Evolutionary conservation across 2,329 filamentous ascomycete species (phyloP).

Genomic region (Clonostachys sp.): DNA sequence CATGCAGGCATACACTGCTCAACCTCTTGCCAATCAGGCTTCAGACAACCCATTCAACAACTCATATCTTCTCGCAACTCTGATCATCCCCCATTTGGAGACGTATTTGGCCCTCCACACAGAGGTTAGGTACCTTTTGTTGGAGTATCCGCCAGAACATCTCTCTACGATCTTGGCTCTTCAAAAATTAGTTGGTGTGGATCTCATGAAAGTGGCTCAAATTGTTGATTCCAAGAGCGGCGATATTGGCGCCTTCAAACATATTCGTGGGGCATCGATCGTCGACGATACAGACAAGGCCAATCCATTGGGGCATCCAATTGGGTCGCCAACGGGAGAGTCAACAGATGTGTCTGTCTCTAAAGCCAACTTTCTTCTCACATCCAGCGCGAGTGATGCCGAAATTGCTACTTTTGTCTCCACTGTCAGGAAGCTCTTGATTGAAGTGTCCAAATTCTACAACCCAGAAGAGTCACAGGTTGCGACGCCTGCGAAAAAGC

Average conservation of each 20-base stretch:
- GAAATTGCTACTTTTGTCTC: constrained; percentile 52
- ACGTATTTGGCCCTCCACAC: constrained; percentile 50
- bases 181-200: constrained; percentile 50
- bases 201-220: constrained; percentile 54
- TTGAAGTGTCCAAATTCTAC: constrained; percentile 31
- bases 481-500: constrained; percentile 6
- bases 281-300: constrained; percentile 9
- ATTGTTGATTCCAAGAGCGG: constrained; percentile 41
- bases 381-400: constrained; percentile 45
- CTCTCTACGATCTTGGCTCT: constrained; percentile 52
- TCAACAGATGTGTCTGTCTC: constrained; percentile 30
- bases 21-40: constrained; percentile 42
- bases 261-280: constrained; percentile 27
- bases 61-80: constrained; percentile 47
- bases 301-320: neutral
- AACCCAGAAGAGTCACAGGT: constrained; percentile 24
- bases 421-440: constrained; percentile 40
- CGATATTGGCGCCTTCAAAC: constrained; percentile 28
- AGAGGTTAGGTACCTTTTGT: constrained; percentile 49
- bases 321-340: constrained; percentile 11
- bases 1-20: constrained; percentile 53
- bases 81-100: constrained; percentile 57
- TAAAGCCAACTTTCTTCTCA: constrained; percentile 52
- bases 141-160: constrained; percentile 55
- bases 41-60: constrained; percentile 51